These are phyloP conservation scores for Amyloporia xantha DNA, from an alignment of 768 basidiomycete species.

Conservation along the genomic window DNA sequence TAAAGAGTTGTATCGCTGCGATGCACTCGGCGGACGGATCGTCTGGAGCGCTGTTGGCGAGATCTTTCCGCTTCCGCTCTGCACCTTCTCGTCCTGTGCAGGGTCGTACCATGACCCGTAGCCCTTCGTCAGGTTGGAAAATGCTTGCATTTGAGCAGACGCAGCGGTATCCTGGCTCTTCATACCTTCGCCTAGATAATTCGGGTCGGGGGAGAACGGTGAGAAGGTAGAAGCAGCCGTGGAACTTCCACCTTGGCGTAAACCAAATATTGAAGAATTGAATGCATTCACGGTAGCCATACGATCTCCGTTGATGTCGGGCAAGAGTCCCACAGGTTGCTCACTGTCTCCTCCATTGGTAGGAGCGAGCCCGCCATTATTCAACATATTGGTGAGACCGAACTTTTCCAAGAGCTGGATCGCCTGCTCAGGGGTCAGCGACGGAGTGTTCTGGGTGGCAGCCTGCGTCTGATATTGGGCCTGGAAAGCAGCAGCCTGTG, in stretches of 20 bases:
- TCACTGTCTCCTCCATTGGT: neutral
- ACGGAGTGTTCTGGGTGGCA: slow-evolving; percentile 7
- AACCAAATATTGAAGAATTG: slow-evolving; percentile 13
- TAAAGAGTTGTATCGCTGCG: slow-evolving; percentile 40
- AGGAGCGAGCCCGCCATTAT: slow-evolving; percentile 9
- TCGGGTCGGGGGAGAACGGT: slow-evolving; percentile 77
- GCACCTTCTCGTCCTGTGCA: slow-evolving; percentile 34
- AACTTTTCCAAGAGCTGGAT: slow-evolving; percentile 28
- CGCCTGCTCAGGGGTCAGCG: slow-evolving; percentile 27
- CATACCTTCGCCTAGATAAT: slow-evolving; percentile 32
- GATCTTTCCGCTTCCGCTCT: slow-evolving; percentile 28
- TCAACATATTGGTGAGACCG: slow-evolving; percentile 21
- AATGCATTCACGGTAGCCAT: slow-evolving; percentile 14
- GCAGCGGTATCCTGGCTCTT: slow-evolving; percentile 31
- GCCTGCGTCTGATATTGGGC: slow-evolving; percentile 21
- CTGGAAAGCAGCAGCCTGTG: slow-evolving; percentile 69
- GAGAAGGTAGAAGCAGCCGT: slow-evolving; percentile 39
- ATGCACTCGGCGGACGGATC: slow-evolving; percentile 35
- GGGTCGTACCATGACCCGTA: slow-evolving; percentile 46
- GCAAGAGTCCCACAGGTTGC: slow-evolving; percentile 5
- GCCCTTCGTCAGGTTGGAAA: slow-evolving; percentile 43
- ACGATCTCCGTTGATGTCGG: slow-evolving; percentile 13
- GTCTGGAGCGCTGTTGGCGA: slow-evolving; percentile 33
- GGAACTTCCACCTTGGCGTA: slow-evolving; percentile 9
- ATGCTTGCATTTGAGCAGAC: slow-evolving; percentile 31